Conservation (phyloP, 2,329 filamentous ascomycete genomes). For the Ceratocystis alfenasii region DNA sequence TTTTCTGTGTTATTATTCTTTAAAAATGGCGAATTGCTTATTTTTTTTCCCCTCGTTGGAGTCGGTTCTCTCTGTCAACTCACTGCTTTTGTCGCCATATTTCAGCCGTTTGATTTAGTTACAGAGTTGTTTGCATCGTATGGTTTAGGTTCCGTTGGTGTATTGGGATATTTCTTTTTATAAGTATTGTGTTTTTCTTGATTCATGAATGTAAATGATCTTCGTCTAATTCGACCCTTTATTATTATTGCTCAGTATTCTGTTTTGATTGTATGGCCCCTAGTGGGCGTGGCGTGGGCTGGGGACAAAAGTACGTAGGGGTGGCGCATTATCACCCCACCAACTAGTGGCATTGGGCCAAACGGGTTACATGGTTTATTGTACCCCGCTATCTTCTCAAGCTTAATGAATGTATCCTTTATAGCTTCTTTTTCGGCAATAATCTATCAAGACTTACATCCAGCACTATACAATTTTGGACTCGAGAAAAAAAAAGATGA, state of each 20-base stretch:
- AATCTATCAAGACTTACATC: too few species aligned
- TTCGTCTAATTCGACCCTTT: constrained; percentile 1
- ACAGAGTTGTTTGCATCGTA: neutral
- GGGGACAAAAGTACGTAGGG: neutral
- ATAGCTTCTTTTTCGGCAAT: too few species aligned
- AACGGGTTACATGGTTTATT: neutral
- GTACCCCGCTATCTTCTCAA: neutral
- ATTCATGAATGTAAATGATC: constrained; percentile 5
- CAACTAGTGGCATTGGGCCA: too few species aligned
- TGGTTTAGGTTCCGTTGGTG: neutral
- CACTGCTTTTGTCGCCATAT: neutral
- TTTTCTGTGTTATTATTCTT: neutral
- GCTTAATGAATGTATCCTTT: neutral
- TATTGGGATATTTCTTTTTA: neutral
- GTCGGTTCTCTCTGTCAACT: constrained; percentile 2
- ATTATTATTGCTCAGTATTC: neutral
- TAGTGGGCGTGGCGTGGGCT: neutral
- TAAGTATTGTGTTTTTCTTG: neutral
- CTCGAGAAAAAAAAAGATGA: constrained; percentile 33
- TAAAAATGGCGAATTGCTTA: neutral
- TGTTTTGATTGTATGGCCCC: neutral
- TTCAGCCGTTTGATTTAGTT: neutral
- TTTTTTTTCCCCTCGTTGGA: neutral
- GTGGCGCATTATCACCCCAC: too few species aligned
- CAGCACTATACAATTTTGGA: neutral